A percentile compares a stretch with the other conserved stretches of the same genome.
phyloP scores from a whole-genome alignment of 345 rosid species.

The Nasturtium officinale region DNA sequence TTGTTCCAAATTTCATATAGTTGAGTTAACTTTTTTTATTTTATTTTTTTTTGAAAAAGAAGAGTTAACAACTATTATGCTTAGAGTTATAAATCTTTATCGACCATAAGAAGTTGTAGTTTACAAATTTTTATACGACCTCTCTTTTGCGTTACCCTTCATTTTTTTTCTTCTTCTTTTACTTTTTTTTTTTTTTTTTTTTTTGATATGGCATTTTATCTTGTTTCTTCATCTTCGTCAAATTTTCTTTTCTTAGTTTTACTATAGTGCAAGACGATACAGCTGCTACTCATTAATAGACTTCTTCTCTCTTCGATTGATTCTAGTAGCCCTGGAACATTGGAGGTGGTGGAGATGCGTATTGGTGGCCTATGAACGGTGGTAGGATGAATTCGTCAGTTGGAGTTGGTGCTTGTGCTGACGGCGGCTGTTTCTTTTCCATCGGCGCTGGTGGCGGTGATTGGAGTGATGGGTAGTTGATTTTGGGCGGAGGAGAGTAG shows the following conservation, averaged over 20 bases:
- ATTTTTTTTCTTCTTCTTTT: not conserved
- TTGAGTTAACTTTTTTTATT: too few relatives aligned
- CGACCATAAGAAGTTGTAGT: conserved; percentile 30
- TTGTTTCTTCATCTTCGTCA: conserved; percentile 13
- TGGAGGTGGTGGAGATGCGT: conserved; percentile 88
- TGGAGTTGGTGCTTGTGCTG: conserved; percentile 38
- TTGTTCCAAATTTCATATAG: not conserved
- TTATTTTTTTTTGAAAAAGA: too few relatives aligned
- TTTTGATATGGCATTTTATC: not conserved
- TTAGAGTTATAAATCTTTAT: conserved; percentile 6
- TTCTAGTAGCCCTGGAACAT: conserved; percentile 64
- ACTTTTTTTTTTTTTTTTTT: not conserved
- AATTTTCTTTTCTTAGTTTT: conserved; percentile 2
- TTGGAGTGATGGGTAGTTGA: conserved; percentile 27
- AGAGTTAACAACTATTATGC: conserved; percentile 15
- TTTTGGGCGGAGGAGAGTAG: conserved; percentile 36
- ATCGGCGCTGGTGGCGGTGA: conserved; percentile 33
- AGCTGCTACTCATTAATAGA: conserved; percentile 9
- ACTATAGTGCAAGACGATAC: conserved; percentile 19
- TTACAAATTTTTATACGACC: conserved; percentile 14
- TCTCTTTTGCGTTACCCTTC: conserved; percentile 26
- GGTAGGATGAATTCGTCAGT: conserved; percentile 51
- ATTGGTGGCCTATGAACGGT: conserved; percentile 62
- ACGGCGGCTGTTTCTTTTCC: conserved; percentile 19
- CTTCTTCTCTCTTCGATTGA: conserved; percentile 6